Conservation (phyloP, 208 protist species). For the Leishmania guyanensis region DNA sequence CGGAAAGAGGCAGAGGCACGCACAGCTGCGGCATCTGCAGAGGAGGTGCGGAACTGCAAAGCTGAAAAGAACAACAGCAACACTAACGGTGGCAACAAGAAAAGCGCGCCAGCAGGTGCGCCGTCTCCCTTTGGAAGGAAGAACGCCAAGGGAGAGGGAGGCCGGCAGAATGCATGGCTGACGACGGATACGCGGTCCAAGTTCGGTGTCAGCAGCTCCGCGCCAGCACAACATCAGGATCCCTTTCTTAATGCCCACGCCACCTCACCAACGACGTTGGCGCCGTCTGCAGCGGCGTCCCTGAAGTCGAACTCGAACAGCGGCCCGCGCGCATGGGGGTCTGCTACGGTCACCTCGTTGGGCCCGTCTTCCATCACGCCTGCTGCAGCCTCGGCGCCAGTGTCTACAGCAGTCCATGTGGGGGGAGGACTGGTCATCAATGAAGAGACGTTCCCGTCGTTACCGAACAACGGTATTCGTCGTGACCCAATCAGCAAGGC, state of each 20-base stretch:
- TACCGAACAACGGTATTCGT: slow-evolving; percentile 34
- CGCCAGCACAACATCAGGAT: slow-evolving; percentile 10
- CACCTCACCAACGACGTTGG: neutral
- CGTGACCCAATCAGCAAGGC: slow-evolving; percentile 31
- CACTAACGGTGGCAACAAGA: neutral
- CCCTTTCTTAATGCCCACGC: neutral
- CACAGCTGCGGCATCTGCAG: slow-evolving; percentile 21
- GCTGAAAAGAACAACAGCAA: neutral
- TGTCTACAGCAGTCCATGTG: neutral
- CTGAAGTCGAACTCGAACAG: slow-evolving; percentile 20
- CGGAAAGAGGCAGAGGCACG: slow-evolving; percentile 44
- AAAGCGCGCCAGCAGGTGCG: neutral
- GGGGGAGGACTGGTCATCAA: slow-evolving; percentile 35
- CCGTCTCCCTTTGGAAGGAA: slow-evolving; percentile 7
- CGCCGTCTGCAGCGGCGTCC: neutral
- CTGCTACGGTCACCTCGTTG: slow-evolving; percentile 4
- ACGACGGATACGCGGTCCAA: slow-evolving; percentile 27
- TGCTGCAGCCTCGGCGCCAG: slow-evolving; percentile 2
- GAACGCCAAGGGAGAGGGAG: slow-evolving; percentile 33
- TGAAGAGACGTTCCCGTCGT: slow-evolving; percentile 56
- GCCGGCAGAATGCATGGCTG: slow-evolving; percentile 50
- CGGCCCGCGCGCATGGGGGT: slow-evolving; percentile 11
- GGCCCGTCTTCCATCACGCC: neutral
- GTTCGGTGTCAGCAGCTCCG: slow-evolving; percentile 18
- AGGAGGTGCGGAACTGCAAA: slow-evolving; percentile 23